phyloP scores from a whole-genome alignment of 176 grass and related monocot genomes.

The Puya raimondii region DNA sequence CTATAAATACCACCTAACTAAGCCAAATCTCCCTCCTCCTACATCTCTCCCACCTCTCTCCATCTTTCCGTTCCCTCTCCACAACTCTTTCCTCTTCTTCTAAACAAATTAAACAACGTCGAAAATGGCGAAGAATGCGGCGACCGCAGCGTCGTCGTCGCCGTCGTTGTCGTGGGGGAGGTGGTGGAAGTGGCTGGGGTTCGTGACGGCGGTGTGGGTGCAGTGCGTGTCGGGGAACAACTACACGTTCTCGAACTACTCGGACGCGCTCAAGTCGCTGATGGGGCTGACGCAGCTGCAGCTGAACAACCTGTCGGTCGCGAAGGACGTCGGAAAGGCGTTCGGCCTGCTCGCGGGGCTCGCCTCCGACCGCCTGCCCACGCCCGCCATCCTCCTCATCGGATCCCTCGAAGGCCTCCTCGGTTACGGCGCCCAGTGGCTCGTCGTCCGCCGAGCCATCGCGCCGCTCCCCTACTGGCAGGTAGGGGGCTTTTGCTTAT shows the following conservation, averaged over 20 bases:
- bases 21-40: too few species aligned
- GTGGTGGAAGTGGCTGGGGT: constrained; percentile 69
- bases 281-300: constrained; percentile 91
- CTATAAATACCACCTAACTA: too few species aligned
- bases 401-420: constrained; percentile 76
- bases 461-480: constrained; percentile 81
- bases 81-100: too few species aligned
- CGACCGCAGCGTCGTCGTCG: too few species aligned
- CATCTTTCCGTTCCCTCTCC: too few species aligned
- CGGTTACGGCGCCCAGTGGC: constrained; percentile 89
- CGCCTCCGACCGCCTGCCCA: constrained; percentile 80
- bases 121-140: too few species aligned
- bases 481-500: constrained; percentile 10
- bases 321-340: constrained; percentile 97
- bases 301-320: constrained; percentile 90
- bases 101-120: too few species aligned
- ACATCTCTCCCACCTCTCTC: too few species aligned
- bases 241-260: constrained; percentile 99
- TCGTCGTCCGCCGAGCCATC: constrained; percentile 53
- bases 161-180: too few species aligned
- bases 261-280: constrained; percentile 62
- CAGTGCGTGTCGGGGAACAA: constrained; percentile 99
- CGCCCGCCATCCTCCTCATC: constrained; percentile 75
- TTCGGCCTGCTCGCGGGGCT: constrained; percentile 84
- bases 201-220: constrained; percentile 94